Conservation (phyloP, 805 yeast genomes). For the Candida namnaoensis region DNA sequence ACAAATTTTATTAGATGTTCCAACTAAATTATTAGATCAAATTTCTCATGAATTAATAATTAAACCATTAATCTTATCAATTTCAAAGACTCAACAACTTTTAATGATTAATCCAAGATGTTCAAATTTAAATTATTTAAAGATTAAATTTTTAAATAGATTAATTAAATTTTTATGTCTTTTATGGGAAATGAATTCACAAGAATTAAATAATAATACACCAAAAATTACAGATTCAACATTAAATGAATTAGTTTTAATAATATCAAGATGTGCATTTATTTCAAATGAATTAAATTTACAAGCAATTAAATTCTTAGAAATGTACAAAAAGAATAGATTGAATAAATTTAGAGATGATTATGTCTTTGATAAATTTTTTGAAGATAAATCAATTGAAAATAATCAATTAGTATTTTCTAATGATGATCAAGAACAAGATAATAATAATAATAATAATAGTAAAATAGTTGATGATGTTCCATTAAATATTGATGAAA, state of each 20-base stretch:
- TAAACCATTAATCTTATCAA: conserved; percentile 8
- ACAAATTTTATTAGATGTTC: conserved; percentile 20
- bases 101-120: conserved; percentile 17
- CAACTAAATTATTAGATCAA: conserved; percentile 3
- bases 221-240: conserved; percentile 21
- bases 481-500: no score
- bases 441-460: no score
- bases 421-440: no score
- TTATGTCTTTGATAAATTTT: conserved; percentile 31
- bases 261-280: conserved; percentile 44
- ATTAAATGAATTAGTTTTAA: conserved; percentile 36
- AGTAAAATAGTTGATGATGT: no score
- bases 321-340: conserved; percentile 13
- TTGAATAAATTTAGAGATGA: no score
- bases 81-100: conserved; percentile 23
- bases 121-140: conserved; percentile 11
- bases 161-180: conserved; percentile 11
- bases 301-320: conserved; percentile 28
- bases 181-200: conserved; percentile 14
- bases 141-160: conserved; percentile 12
- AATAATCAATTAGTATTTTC: conserved; percentile 19
- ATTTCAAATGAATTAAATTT: conserved; percentile 32
- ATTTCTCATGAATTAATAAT: conserved; percentile 6
- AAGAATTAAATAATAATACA: conserved; percentile 1
- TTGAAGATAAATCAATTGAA: conserved; percentile 32